These are phyloP conservation scores for Chimonanthus praecox DNA, from an alignment of 164 flowering plant genomes.

Conservation along the genomic window DNA sequence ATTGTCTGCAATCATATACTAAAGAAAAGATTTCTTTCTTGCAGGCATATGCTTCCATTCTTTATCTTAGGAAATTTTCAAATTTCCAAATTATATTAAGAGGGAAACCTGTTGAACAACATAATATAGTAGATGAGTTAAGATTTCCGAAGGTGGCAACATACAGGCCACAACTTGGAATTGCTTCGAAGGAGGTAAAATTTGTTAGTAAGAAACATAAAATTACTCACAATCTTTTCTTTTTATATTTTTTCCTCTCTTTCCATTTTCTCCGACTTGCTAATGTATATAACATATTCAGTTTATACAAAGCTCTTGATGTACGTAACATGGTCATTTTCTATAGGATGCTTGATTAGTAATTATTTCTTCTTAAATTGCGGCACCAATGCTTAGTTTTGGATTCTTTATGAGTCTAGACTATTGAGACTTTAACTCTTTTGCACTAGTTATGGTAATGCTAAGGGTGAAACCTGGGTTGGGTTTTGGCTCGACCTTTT, in stretches of 20 bases:
- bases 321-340: too few relatives aligned
- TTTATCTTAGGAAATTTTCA: constrained; percentile 66
- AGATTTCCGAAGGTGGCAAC: constrained; percentile 32
- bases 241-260: neutral
- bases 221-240: neutral
- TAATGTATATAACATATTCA: neutral
- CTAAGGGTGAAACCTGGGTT: too few relatives aligned
- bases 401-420: too few relatives aligned
- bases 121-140: constrained; percentile 59
- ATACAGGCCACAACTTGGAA: constrained; percentile 66
- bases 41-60: constrained; percentile 83
- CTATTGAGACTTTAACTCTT: too few relatives aligned
- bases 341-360: too few relatives aligned
- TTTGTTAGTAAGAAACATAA: neutral
- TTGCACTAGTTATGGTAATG: too few relatives aligned
- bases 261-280: neutral
- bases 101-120: constrained; percentile 79
- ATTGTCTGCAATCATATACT: neutral
- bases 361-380: too few relatives aligned
- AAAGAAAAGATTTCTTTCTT: constrained; percentile 5
- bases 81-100: constrained; percentile 67
- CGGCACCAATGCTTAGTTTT: too few relatives aligned
- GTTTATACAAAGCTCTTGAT: neutral
- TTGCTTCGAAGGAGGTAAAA: constrained; percentile 49
- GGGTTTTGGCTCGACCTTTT: too few relatives aligned